A percentile compares a stretch with the other conserved stretches of the same genome.
These are phyloP conservation scores for Paxillus rubicundulus DNA, from an alignment of 768 basidiomycete species.

Conservation along the genomic window DNA sequence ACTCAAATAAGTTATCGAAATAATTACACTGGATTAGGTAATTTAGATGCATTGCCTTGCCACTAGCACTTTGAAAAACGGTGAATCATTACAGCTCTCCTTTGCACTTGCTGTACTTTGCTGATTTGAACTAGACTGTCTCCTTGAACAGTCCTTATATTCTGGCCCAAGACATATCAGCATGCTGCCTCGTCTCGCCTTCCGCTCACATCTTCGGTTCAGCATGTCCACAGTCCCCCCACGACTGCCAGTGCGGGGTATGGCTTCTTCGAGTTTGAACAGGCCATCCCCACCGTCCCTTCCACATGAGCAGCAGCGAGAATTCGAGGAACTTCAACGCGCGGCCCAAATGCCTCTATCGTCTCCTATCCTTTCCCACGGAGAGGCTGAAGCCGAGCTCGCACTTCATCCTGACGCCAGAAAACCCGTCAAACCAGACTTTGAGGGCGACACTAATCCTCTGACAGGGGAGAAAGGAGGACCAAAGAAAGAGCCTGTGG, in stretches of 20 bases:
- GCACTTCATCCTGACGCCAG: constrained; percentile 71
- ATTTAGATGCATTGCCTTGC: too few relatives aligned
- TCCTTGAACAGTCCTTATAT: not conserved
- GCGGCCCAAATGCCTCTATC: constrained; percentile 49
- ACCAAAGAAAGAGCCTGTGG: constrained; percentile 82
- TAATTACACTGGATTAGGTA: too few relatives aligned
- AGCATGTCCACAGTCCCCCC: not conserved
- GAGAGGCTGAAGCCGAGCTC: constrained; percentile 40
- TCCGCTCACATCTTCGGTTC: not conserved
- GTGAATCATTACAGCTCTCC: not conserved
- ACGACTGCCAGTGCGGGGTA: constrained; percentile 8
- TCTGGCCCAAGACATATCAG: not conserved
- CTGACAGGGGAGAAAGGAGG: constrained; percentile 82
- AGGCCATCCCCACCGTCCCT: constrained; percentile 75
- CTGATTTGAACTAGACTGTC: not conserved
- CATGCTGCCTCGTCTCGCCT: not conserved
- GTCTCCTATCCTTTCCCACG: constrained; percentile 17
- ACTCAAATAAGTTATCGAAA: too few relatives aligned
- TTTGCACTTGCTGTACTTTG: not conserved
- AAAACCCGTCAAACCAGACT: constrained; percentile 57
- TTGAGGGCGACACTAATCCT: constrained; percentile 81
- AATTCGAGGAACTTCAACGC: constrained; percentile 82
- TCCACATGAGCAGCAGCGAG: constrained; percentile 71
- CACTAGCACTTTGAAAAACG: too few relatives aligned
- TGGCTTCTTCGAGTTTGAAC: constrained; percentile 38